Percentiles rank a stretch among this genome's conserved stretches.
These are phyloP conservation scores for Hortiboletus flavorubellus DNA, from an alignment of 768 basidiomycete genomes.

Conservation along the genomic window DNA sequence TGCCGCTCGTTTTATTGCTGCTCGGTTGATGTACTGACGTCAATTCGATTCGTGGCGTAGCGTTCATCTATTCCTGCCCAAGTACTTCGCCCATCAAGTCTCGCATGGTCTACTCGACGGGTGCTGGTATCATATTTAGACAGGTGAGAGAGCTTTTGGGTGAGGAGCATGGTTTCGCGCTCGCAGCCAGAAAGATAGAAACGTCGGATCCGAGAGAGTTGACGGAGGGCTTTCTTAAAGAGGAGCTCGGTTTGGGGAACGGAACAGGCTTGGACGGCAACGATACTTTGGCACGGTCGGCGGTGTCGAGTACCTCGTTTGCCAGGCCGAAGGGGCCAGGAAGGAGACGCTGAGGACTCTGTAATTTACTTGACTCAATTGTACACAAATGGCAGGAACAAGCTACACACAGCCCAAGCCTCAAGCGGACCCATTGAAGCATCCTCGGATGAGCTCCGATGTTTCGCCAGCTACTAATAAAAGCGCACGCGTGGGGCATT, in stretches of 20 bases:
- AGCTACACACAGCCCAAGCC: too few species aligned
- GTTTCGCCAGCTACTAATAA: background rate
- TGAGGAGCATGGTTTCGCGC: constrained; percentile 36
- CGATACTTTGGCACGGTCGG: constrained; percentile 13
- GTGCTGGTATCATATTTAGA: constrained; percentile 52
- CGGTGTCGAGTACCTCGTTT: constrained; percentile 45
- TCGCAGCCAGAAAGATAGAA: constrained; percentile 68
- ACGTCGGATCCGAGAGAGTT: constrained; percentile 79
- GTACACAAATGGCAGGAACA: too few species aligned
- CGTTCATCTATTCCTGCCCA: constrained; percentile 93
- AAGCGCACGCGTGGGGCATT: background rate
- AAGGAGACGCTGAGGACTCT: constrained; percentile 40
- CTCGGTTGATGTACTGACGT: background rate
- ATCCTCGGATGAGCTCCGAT: constrained; percentile 26
- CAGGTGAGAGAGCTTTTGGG: constrained; percentile 52
- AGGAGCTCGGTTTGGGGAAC: constrained; percentile 47
- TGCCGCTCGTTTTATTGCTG: background rate
- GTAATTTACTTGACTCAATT: background rate
- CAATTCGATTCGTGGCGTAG: constrained; percentile 34
- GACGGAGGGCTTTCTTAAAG: constrained; percentile 55
- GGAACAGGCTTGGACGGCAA: constrained; percentile 1
- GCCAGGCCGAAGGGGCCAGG: constrained; percentile 68
- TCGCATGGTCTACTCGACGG: constrained; percentile 87
- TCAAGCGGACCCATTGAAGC: background rate
- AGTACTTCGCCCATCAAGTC: constrained; percentile 74